Conservation (phyloP, 768 basidiomycete genomes). For the Rhodocollybia butyracea region DNA sequence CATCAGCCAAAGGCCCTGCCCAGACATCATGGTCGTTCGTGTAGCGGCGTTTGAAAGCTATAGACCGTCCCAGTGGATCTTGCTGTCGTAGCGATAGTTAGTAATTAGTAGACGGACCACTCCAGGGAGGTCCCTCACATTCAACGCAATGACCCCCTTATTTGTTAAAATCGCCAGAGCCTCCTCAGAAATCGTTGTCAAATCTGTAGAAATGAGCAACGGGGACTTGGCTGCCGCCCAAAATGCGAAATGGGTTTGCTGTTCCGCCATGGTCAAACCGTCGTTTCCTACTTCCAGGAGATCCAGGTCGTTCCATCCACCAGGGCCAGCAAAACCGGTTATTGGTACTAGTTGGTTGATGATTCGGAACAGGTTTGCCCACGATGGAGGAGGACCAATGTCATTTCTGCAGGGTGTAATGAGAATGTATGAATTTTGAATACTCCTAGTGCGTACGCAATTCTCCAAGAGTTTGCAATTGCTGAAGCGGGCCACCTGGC, state of each 20-base stretch:
- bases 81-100: conserved; percentile 27
- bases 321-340: conserved; percentile 43
- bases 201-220: conserved; percentile 41
- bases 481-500: conserved; percentile 45
- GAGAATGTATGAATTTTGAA: neutral
- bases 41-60: conserved; percentile 43
- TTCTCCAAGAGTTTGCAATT: conserved; percentile 51
- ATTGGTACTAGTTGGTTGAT: conserved; percentile 52
- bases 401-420: conserved; percentile 32
- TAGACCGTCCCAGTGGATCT: conserved; percentile 43
- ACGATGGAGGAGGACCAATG: conserved; percentile 43
- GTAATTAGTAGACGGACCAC: neutral
- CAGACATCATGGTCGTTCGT: conserved; percentile 48
- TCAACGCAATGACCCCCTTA: conserved; percentile 38
- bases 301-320: conserved; percentile 50
- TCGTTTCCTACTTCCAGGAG: conserved; percentile 51
- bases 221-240: conserved; percentile 55
- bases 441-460: conserved; percentile 30
- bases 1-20: conserved; percentile 45
- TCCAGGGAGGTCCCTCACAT: conserved; percentile 25
- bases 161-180: conserved; percentile 39
- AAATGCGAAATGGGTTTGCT: conserved; percentile 36
- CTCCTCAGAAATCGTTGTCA: conserved; percentile 28
- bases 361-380: conserved; percentile 46
- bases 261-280: conserved; percentile 36